Conservation (phyloP, 1,284 basidiomycete genomes). For the Moniliophthora roreri region DNA sequence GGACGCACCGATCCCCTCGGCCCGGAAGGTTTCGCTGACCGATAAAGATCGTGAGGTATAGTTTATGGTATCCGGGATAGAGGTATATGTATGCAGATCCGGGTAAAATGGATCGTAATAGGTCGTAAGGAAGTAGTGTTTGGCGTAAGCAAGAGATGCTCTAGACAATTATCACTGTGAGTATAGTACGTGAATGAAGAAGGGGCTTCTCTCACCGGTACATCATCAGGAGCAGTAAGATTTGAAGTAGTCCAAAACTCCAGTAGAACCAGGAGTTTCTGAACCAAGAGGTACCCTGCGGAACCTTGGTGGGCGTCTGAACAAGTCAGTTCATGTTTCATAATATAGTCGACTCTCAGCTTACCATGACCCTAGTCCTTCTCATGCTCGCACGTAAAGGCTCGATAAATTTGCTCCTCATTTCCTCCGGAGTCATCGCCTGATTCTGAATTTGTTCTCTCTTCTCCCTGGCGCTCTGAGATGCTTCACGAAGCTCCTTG, state of each 20-base stretch:
- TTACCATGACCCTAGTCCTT: constrained; percentile 33
- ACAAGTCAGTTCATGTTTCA: constrained; percentile 3
- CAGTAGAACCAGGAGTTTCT: constrained; percentile 25
- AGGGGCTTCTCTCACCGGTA: constrained; percentile 32
- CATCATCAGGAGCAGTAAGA: constrained; percentile 33
- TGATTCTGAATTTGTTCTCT: constrained; percentile 47
- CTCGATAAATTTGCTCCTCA: constrained; percentile 31
- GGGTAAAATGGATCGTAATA: constrained; percentile 77
- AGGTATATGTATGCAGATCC: constrained; percentile 57
- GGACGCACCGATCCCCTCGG: constrained; percentile 30
- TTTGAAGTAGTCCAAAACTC: constrained; percentile 27
- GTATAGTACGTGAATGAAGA: constrained; percentile 8
- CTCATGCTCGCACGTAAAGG: constrained; percentile 36
- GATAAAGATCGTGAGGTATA: constrained; percentile 32
- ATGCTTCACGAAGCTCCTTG: constrained; percentile 52
- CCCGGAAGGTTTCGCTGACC: constrained; percentile 25
- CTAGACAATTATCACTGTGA: constrained; percentile 22
- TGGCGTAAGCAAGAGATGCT: constrained; percentile 29
- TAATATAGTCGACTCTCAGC: constrained; percentile 10
- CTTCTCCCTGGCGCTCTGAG: constrained; percentile 47
- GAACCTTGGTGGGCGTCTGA: constrained; percentile 11
- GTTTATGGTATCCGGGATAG: constrained; percentile 35
- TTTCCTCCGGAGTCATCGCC: constrained; percentile 35
- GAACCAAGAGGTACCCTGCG: constrained; percentile 12
- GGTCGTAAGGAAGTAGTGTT: constrained; percentile 45